phyloP scores from a whole-genome alignment of 257 asterid genomes.

The Solanum pennellii region DNA sequence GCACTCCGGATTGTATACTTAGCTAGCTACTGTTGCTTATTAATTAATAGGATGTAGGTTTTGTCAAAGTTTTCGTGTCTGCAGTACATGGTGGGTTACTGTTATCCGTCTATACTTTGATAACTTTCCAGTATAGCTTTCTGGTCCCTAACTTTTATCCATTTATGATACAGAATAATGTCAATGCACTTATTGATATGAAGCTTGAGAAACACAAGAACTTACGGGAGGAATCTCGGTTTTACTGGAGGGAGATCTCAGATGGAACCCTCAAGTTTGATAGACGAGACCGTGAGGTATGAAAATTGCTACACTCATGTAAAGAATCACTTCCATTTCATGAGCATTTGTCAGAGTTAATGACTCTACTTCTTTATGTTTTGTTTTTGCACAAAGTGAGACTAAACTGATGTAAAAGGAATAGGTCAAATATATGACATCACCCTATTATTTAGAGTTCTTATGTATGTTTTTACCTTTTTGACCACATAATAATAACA shows the following conservation, averaged over 20 bases:
- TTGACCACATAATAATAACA: neutral
- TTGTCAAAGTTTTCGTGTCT: neutral
- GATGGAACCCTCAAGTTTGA: slow-evolving; percentile 73
- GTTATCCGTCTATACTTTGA: neutral
- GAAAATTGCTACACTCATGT: neutral
- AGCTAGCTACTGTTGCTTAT: neutral
- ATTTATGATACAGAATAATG: slow-evolving; percentile 40
- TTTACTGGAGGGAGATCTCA: slow-evolving; percentile 57
- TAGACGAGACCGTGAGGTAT: slow-evolving; percentile 70
- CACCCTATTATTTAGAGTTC: neutral
- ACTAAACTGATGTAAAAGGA: neutral
- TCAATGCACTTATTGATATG: slow-evolving; percentile 59
- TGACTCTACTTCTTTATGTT: neutral
- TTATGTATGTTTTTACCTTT: neutral
- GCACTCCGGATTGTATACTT: neutral
- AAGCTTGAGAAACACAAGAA: slow-evolving; percentile 82
- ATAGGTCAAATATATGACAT: neutral
- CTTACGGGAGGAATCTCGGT: slow-evolving; percentile 56
- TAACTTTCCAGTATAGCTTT: neutral
- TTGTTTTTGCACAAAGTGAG: neutral
- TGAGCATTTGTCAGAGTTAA: neutral
- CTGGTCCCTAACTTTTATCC: neutral
- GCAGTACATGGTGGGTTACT: neutral
- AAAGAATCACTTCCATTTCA: neutral
- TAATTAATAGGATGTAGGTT: neutral